A percentile compares a stretch with the other conserved stretches of the same genome.
Evolutionary conservation across 768 basidiomycete species (phyloP).

Genomic region (Trametes elegans): DNA sequence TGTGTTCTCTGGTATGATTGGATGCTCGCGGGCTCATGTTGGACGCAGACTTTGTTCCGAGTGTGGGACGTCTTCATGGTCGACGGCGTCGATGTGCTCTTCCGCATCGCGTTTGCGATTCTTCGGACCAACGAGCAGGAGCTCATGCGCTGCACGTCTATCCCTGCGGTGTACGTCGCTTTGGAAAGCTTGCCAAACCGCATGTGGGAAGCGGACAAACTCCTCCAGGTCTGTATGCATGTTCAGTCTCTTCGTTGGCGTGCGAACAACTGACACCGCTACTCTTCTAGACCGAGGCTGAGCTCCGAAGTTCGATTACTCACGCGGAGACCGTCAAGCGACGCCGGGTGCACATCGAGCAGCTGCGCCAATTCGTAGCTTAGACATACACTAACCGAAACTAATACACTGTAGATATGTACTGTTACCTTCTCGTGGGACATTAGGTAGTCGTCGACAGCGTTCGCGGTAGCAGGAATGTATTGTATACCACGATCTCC

Average conservation of each 20-base stretch:
- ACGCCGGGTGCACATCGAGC: conserved; percentile 47
- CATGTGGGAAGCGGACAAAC: conserved; percentile 90
- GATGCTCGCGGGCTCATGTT: conserved; percentile 5
- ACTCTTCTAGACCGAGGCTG: conserved; percentile 31
- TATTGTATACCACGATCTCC: background rate
- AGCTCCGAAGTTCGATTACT: conserved; percentile 50
- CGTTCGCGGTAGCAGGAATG: background rate
- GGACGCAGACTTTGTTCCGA: conserved; percentile 86
- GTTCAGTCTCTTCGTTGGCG: background rate
- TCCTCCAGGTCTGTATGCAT: conserved; percentile 80
- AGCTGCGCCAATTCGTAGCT: conserved; percentile 20
- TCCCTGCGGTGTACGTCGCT: conserved; percentile 86
- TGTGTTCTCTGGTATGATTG: background rate
- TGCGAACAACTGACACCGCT: background rate
- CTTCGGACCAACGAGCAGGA: conserved; percentile 82
- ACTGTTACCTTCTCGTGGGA: background rate
- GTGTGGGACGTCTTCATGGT: conserved; percentile 97
- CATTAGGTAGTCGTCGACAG: background rate
- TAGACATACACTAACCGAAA: conserved; percentile 9
- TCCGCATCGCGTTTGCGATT: conserved; percentile 87
- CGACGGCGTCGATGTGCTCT: conserved; percentile 88
- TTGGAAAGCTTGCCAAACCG: conserved; percentile 87
- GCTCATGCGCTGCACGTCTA: conserved; percentile 78
- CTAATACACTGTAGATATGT: conserved; percentile 5
- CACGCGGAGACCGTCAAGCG: conserved; percentile 57